Evolutionary conservation across 192 early-diverging fungal species (phyloP), one percentile per base, ranked within the genome.

Genomic region (Umbelopsis vinacea): DNA sequence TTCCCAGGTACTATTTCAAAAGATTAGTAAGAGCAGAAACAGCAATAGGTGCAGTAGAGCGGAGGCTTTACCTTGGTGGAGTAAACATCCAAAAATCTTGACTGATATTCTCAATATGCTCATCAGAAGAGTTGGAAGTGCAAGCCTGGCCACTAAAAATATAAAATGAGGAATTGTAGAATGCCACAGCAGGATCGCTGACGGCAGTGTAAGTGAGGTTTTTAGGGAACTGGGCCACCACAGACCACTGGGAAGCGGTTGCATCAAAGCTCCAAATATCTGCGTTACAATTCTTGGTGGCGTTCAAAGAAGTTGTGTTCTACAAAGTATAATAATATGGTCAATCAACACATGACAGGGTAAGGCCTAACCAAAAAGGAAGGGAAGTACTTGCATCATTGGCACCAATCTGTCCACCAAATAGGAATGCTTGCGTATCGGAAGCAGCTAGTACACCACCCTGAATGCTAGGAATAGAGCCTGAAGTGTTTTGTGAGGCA

Each of bases 321-420:
- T 63, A 3, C 15, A n/a, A 14, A 19, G 35, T 14, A 4, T 29
- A 37, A 37, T 63, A 63, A 63, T 11, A 7, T 37, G 33, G 33
- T 29, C 15, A 37, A 33, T 50, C 6, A 63, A 35, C 11, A 29
- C 29, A 43, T 43, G 40, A 43, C 40, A 43, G 40, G 33, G 15
- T 63, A 63, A 37, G 19, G 57, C 9, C 26, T 54, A 54, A 22
- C 22, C 29, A 35, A 63, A 29, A 63, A 17, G 11, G 33, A 29
- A 63, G 15, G 15, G 15, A 50, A 21, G n/a, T 6, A 63, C 57
- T 37, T 63, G 26, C 57, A 63, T 29, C 33, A 63, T 63, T 63
- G 57, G 57, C 57, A 15, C 57, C 57, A 63, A 63, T 63, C 26
- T 63, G 57, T 37, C 57, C 57, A 38, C 57, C 57, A 63, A 63